Evolutionary conservation across 768 basidiomycete genomes (phyloP), one percentile per base, ranked within the genome.

Genomic region (Crepidotus variabilis): DNA sequence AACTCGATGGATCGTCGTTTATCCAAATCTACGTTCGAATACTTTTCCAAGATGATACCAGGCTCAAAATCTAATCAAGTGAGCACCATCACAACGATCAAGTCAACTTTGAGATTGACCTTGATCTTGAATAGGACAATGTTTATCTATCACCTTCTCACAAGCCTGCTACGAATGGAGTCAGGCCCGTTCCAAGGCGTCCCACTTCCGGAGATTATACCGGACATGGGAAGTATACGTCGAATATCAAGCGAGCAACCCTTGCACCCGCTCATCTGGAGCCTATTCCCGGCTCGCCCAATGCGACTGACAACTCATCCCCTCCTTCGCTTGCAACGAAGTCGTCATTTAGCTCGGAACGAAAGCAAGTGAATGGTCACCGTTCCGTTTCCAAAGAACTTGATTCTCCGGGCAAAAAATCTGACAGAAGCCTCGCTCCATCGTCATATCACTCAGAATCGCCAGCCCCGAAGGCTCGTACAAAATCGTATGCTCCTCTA

Each of bases 1-100:
- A 88, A 87, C 9, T 80, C 88, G 0, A 75, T 88, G 5, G 85
- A 85, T 47, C 85, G 89, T 33, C 78, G 88, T 51, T 72, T 91
- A 52, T 90, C 88, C 20, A 81, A 78, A 59, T 77, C 77, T 6
- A 78, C 79, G 11, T 75, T 71, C 52, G 72, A 72, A 57, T 73
- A 77, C 39, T 73, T 78, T 54, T 73, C 77, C 8, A 73, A 72
- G 63, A 62, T 72, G 20, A 69, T 74, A 35, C 66, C 69, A 21
- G 22, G 55, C 28, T 28, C 28, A 8, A 65, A 73, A 58, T 22
- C 43, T 59, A 68, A 62, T 65, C 69, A 67, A 63, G 65, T 65
- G 32, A 50, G 47, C 11, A 49, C 10, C 20, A 50, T 51, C 45
- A 20, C 28, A 23, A 23, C 28, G 16, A n/a, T 14, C 11, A 46